Evolutionary conservation across 2,329 filamentous ascomycete genomes (phyloP).

Genomic region (Aspergillus puulaauensis): DNA sequence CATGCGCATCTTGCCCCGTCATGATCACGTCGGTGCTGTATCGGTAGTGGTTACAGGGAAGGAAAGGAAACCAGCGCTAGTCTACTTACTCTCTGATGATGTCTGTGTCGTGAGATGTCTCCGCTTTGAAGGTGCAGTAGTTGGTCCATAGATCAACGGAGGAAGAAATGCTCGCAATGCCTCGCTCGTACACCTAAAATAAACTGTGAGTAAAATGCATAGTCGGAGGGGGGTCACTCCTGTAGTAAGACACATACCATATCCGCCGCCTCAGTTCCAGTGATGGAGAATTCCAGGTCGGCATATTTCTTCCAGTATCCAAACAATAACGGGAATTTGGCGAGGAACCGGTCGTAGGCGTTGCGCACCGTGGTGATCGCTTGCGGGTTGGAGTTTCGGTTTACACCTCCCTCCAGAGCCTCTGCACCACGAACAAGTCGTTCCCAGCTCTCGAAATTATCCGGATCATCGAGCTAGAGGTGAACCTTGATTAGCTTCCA

Average conservation of each 20-base stretch:
- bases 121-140: slow-evolving; percentile 96
- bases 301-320: slow-evolving; percentile 99
- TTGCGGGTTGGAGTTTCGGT: slow-evolving; percentile 93
- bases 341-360: slow-evolving; percentile 87
- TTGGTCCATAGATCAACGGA: slow-evolving; percentile 97
- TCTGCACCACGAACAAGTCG: slow-evolving; percentile 83
- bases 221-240: slow-evolving; percentile 23
- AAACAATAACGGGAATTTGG: slow-evolving; percentile 92
- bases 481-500: slow-evolving; percentile 9
- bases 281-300: slow-evolving; percentile 94
- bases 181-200: slow-evolving; percentile 83
- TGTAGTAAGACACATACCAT: slow-evolving; percentile 60
- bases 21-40: slow-evolving; percentile 37
- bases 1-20: slow-evolving; percentile 37
- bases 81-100: slow-evolving; percentile 99
- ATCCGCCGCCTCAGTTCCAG: slow-evolving; percentile 93
- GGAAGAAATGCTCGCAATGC: slow-evolving; percentile 86
- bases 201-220: not conserved
- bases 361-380: slow-evolving; percentile 84
- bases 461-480: slow-evolving; percentile 65
- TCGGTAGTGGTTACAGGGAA: slow-evolving; percentile 54
- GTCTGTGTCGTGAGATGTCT: slow-evolving; percentile 91
- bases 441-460: slow-evolving; percentile 95
- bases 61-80: slow-evolving; percentile 57
- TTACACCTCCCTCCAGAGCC: slow-evolving; percentile 84